These are phyloP conservation scores for Tricholomella constricta DNA, from an alignment of 768 basidiomycete genomes.

Conservation along the genomic window DNA sequence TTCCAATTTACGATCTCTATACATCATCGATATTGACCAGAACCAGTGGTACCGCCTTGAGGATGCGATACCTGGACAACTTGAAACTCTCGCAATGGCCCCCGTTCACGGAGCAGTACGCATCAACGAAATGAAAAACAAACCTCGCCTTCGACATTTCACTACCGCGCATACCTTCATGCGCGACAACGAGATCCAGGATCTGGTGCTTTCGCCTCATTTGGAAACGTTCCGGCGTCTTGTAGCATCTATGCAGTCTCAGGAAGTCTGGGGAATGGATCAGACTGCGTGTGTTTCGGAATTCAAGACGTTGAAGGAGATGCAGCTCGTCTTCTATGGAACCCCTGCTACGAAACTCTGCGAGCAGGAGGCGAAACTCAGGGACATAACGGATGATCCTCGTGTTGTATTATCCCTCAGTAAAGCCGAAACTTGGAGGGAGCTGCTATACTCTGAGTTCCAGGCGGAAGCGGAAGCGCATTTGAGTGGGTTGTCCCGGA, in stretches of 20 bases:
- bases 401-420: slow-evolving; percentile 1
- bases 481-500: neutral
- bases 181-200: slow-evolving; percentile 36
- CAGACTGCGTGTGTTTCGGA: slow-evolving; percentile 2
- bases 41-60: slow-evolving; percentile 31
- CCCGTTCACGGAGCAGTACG: slow-evolving; percentile 36
- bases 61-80: slow-evolving; percentile 29
- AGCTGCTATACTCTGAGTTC: slow-evolving; percentile 1
- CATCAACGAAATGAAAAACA: slow-evolving; percentile 27
- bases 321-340: neutral
- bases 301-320: slow-evolving; percentile 5
- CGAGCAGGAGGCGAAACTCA: neutral
- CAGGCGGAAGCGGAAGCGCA: neutral
- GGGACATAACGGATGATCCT: neutral
- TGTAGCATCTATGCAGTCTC: neutral
- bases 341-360: neutral
- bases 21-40: slow-evolving; percentile 33
- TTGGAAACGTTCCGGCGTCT: slow-evolving; percentile 30
- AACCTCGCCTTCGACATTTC: slow-evolving; percentile 26
- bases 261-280: neutral
- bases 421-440: neutral
- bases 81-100: slow-evolving; percentile 34
- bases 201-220: slow-evolving; percentile 29
- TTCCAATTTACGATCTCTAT: slow-evolving; percentile 27
- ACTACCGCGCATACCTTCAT: slow-evolving; percentile 37